phyloP scores from a whole-genome alignment of 2,329 filamentous ascomycete genomes.

The Pseudogymnoascus sp. region DNA sequence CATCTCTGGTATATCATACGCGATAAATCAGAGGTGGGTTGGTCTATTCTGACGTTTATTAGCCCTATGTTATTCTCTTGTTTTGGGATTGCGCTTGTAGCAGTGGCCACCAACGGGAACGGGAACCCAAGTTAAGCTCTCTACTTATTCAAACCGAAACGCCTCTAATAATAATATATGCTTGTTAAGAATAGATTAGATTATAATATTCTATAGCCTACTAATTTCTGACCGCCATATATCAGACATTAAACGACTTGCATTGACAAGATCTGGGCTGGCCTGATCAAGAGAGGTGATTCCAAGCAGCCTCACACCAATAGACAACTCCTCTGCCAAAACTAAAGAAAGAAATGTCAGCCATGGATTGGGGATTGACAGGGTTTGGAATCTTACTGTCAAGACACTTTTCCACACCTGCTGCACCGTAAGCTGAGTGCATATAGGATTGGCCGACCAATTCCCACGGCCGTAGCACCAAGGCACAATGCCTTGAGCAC shows the following conservation, averaged over 20 bases:
- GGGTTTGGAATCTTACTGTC: not conserved
- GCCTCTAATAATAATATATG: not conserved
- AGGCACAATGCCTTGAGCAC: too few relatives aligned
- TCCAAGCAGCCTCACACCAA: conserved; percentile 39
- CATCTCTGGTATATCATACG: too few relatives aligned
- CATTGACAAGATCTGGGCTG: conserved; percentile 73
- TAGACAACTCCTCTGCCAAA: conserved; percentile 35
- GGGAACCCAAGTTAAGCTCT: too few relatives aligned
- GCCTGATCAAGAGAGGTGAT: conserved; percentile 40
- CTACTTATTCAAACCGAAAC: too few relatives aligned
- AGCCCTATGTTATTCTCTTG: too few relatives aligned
- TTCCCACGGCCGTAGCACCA: too few relatives aligned
- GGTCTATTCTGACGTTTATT: too few relatives aligned
- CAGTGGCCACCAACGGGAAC: too few relatives aligned
- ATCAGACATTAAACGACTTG: not conserved
- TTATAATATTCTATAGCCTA: not conserved
- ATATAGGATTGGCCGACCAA: conserved; percentile 13
- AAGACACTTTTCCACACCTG: conserved; percentile 9
- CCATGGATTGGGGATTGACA: not conserved
- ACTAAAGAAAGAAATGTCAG: conserved; percentile 23
- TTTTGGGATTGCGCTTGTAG: too few relatives aligned
- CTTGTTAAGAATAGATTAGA: not conserved
- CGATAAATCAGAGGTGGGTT: too few relatives aligned
- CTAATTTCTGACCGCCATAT: not conserved
- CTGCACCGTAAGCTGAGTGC: conserved; percentile 8